Base-by-base conservation (phyloP, 345 rosid genomes). In the Salix purpurea region DNA sequence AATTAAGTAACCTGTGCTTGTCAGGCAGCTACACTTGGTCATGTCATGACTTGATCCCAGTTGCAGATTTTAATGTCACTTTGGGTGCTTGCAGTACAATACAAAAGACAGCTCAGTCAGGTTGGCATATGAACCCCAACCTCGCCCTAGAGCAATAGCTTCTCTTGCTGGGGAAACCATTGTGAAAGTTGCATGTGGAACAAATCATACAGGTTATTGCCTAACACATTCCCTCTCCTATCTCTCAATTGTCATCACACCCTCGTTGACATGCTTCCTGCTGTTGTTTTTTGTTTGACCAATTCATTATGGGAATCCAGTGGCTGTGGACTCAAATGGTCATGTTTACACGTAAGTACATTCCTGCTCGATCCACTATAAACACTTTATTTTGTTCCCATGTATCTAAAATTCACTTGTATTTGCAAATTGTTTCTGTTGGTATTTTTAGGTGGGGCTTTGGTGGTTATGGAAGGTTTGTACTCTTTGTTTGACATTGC, bases 401-500 rank as follows among this genome's bases (percentile, higher is more conserved):
- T 74, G 60, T 70, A 32, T 75, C 26, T 65, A n/a, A 39, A 61
- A 42, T 50, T 34, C 61, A 28, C 64, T 56, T 19, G 56, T 56
- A 81, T 71, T 70, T 77, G 77, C 80, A 72, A 52, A 56, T 78
- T 68, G 67, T 48, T 69, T 70, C 11, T 74, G 50, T 54, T 87
- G 78, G 36, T 79, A 65, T 68, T 66, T 81, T 78, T 81, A 96
- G 99, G 87, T 96, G 99, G 99, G 99, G 99, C 74, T 93, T 79
- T 76, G 99, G 99, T 77, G 99, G 99, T 72, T 92, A 93, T 90
- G 98, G 99, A 85, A 96, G 99, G 98, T 96, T 80, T 70, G 94
- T 86, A 62, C 39, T 62, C 28, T 28, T 73, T 75, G 39, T 52
- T 39, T 78, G 46, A 50, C 14, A 9, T 40, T 34, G 56, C 23